Base-by-base conservation (phyloP, 441 rosid species). In the Adansonia madagascariensis region DNA sequence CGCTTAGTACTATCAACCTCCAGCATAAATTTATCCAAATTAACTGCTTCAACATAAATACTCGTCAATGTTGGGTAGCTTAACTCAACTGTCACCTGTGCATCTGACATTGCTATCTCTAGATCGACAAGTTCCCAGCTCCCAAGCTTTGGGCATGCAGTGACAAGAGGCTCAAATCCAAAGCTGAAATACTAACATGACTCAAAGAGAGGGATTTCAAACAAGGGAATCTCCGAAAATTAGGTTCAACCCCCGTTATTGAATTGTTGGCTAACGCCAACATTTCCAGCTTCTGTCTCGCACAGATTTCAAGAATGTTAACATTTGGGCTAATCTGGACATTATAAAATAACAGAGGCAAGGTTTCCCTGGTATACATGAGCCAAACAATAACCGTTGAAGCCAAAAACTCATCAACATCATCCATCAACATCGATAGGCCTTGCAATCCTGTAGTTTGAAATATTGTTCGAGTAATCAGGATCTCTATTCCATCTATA, bases 361-460 rank as follows among this genome's bases (percentile, higher is more conserved):
- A 83, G 11, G 92, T 89, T 78, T 88, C 92, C 77, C 93, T 84
- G 0, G 94, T 91, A 79, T 89, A 87, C 93, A 89, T 82, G 50
- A 94, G 91, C 98, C 97, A 94, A 52, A 97, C 93, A 68, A 89
- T 85, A 71, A 90, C 91, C 2, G 91, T 87, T 17, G 94, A 88
- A 73, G 94, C 92, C 0, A 91, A 87, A 75, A 94, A 91, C 79
- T 87, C 88, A 15, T 87, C 89, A 0, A 86, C 89, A 17, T 87
- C 92, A 15, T 89, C 93, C 94, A 92, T 80, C 66, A 84, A 78
- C 82, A 94, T 83, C 0, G 89, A 88, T 35, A 94, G 80, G 39
- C 93, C 91, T 79, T 89, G 92, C 75, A 92, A 79, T 24, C 92
- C 91, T 0, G 80, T 82, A 73, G 94, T 94, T 75, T 94, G 97